Evolutionary conservation across 2,329 filamentous ascomycete genomes (phyloP), one percentile per base, ranked within the genome.

Genomic region (Coniosporium tulheliwenetii): DNA sequence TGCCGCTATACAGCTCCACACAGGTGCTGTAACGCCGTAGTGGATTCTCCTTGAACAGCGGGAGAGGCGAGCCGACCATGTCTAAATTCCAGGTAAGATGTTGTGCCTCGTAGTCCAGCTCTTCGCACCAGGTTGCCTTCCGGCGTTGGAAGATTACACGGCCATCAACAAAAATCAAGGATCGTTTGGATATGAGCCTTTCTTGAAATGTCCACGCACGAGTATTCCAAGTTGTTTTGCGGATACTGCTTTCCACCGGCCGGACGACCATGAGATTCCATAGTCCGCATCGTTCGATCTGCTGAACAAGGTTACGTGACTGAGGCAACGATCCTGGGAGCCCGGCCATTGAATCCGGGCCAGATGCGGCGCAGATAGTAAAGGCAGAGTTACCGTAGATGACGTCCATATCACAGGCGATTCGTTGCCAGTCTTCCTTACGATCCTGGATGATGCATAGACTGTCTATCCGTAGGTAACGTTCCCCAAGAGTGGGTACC

Each of bases 151-250:
- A 26, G 7, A 26, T 4, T 7, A 32, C 59, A 60, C 38, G 44
- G 0, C 48, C 49, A 5, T 54, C 46, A 2, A 55, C 54, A 32
- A 64, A 63, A 9, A 62, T 52, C 1, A 64, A 49, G 35, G 56
- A 57, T 7, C 60, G 48, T 5, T 49, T 41, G 0, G 60, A 60
- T 2, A 62, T 52, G 19, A 63, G 48, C 29, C 55, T 47, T 44
- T 63, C 59, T 46, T 63, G 60, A 40, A 61, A 61, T 1, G 60
- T 63, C 61, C 60, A 63, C 0, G 55, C 59, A 33, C 61, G 50
- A 1, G 48, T 50, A 41, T 57, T 59, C 55, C 60, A 61, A 19
- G 42, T 50, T 5, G 56, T 57, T 9, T 41, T 37, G 4, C 41
- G 39, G 9, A 57, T 50, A 30, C 43, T 15, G 5, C 42, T 42